Evolutionary conservation across 164 flowering plant genomes (phyloP).

Genomic region (Vitis vinifera): DNA sequence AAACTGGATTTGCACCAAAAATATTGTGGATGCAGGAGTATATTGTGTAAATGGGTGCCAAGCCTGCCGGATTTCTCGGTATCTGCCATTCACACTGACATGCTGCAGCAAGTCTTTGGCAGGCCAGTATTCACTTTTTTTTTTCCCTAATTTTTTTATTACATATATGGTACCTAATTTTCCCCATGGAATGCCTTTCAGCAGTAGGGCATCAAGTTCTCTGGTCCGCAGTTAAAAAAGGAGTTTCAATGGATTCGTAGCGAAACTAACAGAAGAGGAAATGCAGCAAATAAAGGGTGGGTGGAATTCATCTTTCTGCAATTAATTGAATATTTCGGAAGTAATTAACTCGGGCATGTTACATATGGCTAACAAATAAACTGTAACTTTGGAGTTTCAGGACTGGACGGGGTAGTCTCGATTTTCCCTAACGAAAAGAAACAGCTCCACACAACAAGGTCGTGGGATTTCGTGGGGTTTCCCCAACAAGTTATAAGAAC

Average conservation of each 20-base stretch:
- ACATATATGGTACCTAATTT: no score
- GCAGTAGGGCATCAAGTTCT: slow-evolving; percentile 16
- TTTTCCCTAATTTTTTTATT: no score
- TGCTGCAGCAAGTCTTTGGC: slow-evolving; percentile 23
- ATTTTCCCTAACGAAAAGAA: slow-evolving; percentile 36
- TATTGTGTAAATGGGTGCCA: no score
- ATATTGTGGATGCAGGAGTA: no score
- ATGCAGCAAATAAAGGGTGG: slow-evolving; percentile 29
- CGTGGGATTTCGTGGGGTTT: slow-evolving; percentile 54
- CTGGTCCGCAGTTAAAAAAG: slow-evolving; percentile 43
- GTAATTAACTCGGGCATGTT: background rate
- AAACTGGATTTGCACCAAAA: no score
- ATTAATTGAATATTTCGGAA: background rate
- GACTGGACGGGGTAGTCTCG: slow-evolving; percentile 36
- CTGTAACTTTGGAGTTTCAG: slow-evolving; percentile 13
- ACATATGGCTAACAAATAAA: background rate
- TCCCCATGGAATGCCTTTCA: background rate
- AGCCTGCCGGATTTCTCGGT: no score
- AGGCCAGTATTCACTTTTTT: slow-evolving; percentile 5
- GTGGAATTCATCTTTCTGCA: background rate
- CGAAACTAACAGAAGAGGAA: slow-evolving; percentile 43
- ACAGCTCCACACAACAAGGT: slow-evolving; percentile 43
- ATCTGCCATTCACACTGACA: background rate
- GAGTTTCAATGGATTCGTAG: slow-evolving; percentile 61
- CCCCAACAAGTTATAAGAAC: slow-evolving; percentile 14